These are phyloP conservation scores for Cutaneotrichosporon cutaneum DNA, from an alignment of 1,284 basidiomycete genomes.

Conservation along the genomic window DNA sequence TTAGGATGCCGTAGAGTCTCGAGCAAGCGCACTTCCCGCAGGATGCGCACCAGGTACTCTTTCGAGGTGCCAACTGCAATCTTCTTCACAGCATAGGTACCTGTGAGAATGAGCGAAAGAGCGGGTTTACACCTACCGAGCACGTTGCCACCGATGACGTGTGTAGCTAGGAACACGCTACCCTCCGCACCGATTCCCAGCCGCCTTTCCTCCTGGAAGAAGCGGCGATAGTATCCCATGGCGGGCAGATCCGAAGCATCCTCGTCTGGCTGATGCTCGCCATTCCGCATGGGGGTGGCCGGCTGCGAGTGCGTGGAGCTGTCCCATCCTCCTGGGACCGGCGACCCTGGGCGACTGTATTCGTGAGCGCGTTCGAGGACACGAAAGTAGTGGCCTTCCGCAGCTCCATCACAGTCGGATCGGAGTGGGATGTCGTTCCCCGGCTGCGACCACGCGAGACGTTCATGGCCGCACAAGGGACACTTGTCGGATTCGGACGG, in stretches of 20 bases:
- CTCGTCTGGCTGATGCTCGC: conserved; percentile 21
- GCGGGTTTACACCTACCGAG: conserved; percentile 31
- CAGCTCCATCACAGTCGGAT: neutral
- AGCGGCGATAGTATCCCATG: conserved; percentile 61
- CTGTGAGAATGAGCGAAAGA: conserved; percentile 30
- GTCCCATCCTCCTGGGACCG: conserved; percentile 22
- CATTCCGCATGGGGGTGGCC: conserved; percentile 1
- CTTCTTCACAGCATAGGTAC: conserved; percentile 84
- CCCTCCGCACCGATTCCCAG: conserved; percentile 92
- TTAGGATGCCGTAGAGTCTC: conserved; percentile 87
- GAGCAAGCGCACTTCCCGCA: conserved; percentile 78
- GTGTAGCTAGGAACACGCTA: conserved; percentile 62
- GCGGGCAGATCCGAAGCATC: conserved; percentile 38
- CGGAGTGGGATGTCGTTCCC: neutral
- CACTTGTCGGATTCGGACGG: conserved; percentile 41
- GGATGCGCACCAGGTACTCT: conserved; percentile 73
- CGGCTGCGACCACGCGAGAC: neutral
- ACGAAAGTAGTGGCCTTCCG: conserved; percentile 38
- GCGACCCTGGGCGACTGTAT: conserved; percentile 42
- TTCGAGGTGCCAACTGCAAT: conserved; percentile 88
- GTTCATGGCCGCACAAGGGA: conserved; percentile 38
- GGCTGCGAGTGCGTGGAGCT: conserved; percentile 50
- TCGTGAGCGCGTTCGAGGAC: conserved; percentile 48
- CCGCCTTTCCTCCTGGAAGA: conserved; percentile 81
- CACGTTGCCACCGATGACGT: conserved; percentile 42